Conservation (phyloP, 805 yeast species). For the Saccharomyces jurei region DNA sequence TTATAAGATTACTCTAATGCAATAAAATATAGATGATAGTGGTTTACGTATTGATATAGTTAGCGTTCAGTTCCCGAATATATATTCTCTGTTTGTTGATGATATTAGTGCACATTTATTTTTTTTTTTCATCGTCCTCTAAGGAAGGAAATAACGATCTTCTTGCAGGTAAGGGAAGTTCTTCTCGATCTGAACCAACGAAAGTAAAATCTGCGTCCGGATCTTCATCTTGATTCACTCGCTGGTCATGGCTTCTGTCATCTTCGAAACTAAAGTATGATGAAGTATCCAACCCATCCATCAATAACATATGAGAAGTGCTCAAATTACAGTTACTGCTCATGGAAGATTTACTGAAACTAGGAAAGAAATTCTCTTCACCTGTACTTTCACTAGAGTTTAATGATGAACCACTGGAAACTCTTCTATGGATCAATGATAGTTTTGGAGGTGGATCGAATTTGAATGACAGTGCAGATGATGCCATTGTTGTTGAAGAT, state of each 20-base stretch:
- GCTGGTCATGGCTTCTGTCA: slow-evolving; percentile 5
- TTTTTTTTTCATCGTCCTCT: slow-evolving; percentile 11
- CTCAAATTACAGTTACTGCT: slow-evolving; percentile 17
- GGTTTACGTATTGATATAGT: neutral
- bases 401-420: slow-evolving; percentile 9
- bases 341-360: slow-evolving; percentile 4
- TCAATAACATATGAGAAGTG: slow-evolving; percentile 12
- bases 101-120: neutral
- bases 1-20: neutral
- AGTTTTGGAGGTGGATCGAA: slow-evolving; percentile 25
- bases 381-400: slow-evolving; percentile 2
- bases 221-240: neutral
- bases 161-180: slow-evolving; percentile 8
- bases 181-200: neutral
- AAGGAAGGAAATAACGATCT: slow-evolving; percentile 13
- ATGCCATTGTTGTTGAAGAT: neutral
- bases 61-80: neutral
- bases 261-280: slow-evolving; percentile 18
- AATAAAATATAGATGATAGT: neutral
- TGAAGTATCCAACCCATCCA: slow-evolving; percentile 14
- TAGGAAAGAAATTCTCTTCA: slow-evolving; percentile 9
- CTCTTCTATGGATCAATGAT: slow-evolving; percentile 11
- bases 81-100: slow-evolving; percentile 4
- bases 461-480: slow-evolving; percentile 8
- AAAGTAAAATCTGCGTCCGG: neutral